phyloP scores from a whole-genome alignment of 2,329 filamentous ascomycete genomes.

The Colletotrichum sansevieriae region DNA sequence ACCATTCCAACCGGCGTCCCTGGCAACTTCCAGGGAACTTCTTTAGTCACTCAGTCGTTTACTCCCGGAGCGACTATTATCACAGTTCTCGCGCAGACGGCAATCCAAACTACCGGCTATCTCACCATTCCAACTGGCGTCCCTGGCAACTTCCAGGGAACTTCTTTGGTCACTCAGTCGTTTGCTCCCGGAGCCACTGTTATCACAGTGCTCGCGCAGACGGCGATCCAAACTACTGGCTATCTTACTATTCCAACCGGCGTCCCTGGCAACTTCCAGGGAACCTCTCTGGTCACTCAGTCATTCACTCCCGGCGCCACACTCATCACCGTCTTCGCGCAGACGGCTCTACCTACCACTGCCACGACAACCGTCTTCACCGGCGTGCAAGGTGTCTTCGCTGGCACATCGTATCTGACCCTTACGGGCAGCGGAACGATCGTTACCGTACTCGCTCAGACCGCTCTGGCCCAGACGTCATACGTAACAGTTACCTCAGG shows the following conservation, averaged over 20 bases:
- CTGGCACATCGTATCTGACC: conserved; percentile 5
- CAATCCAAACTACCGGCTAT: background rate
- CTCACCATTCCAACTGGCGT: no score
- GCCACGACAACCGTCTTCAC: background rate
- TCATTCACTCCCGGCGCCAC: background rate
- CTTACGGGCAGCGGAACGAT: background rate
- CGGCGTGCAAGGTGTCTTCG: conserved; percentile 2
- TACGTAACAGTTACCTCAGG: conserved; percentile 2
- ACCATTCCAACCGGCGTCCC: no score
- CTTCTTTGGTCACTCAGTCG: background rate
- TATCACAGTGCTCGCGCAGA: no score
- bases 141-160: background rate
- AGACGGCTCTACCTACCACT: conserved; percentile 1
- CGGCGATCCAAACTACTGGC: no score
- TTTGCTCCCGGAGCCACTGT: background rate
- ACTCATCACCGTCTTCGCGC: background rate
- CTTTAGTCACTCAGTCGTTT: background rate
- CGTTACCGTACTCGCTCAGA: background rate
- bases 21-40: background rate
- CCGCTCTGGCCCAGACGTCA: background rate
- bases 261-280: background rate
- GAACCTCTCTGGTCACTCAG: background rate
- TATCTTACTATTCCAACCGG: no score
- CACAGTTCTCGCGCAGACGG: conserved; percentile 16
- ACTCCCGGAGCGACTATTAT: background rate